phyloP scores from a whole-genome alignment of 371 early-diverging fungal genomes.

The Mucor velutinosus region DNA sequence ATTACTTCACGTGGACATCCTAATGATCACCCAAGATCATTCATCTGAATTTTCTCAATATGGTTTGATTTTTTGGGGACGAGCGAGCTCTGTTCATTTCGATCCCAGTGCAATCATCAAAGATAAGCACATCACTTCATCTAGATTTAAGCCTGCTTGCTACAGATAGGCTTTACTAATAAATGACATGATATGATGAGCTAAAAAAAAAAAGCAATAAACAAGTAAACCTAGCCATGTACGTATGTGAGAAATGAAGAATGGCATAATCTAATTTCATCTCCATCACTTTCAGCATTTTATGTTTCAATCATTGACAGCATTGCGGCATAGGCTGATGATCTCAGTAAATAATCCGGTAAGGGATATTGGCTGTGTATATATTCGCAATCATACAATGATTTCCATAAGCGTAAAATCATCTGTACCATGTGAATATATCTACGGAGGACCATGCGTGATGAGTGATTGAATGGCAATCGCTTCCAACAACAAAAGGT shows the following conservation, averaged over 20 bases:
- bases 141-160: too few species aligned
- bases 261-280: too few species aligned
- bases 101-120: not conserved
- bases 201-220: not conserved
- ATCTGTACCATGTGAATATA: not conserved
- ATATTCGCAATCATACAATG: not conserved
- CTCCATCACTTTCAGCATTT: too few species aligned
- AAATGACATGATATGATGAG: not conserved
- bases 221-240: not conserved
- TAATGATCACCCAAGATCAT: constrained; percentile 6
- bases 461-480: too few species aligned
- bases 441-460: not conserved
- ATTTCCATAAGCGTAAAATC: not conserved
- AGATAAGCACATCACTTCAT: too few species aligned
- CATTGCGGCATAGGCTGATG: not conserved
- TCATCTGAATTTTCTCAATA: not conserved
- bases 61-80: too few species aligned
- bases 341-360: not conserved
- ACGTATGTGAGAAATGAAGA: not conserved
- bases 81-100: not conserved
- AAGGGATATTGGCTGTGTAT: not conserved
- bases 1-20: constrained; percentile 10
- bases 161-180: not conserved
- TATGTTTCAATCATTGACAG: not conserved
- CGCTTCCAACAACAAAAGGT: too few species aligned